Conservation (phyloP, 2,329 filamentous ascomycete species). For the Ophiostoma piceae region DNA sequence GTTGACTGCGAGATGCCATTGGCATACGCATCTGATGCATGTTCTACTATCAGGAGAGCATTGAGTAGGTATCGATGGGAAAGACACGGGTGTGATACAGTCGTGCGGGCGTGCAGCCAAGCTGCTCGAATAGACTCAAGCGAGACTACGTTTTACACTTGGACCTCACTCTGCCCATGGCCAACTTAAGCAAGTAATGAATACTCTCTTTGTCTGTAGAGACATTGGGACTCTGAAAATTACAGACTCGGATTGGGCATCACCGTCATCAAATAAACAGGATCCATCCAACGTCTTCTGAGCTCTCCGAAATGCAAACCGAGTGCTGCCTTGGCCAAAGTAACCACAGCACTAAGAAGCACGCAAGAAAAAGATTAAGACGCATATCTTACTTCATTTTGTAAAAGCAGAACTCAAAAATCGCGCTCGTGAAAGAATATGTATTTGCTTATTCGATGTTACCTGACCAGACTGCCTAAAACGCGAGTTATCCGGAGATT, state of each 20-base stretch:
- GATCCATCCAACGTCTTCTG: neutral
- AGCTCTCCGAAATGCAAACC: neutral
- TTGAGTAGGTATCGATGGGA: neutral
- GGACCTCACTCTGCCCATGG: neutral
- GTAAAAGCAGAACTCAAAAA: too few species aligned
- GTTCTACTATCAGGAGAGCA: neutral
- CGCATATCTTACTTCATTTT: too few species aligned
- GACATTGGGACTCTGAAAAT: too few species aligned
- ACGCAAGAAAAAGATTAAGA: too few species aligned
- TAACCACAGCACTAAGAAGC: neutral
- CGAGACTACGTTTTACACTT: neutral
- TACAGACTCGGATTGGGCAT: too few species aligned
- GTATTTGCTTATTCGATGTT: too few species aligned
- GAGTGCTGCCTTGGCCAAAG: neutral
- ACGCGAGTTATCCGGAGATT: too few species aligned
- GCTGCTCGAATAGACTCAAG: conserved; percentile 1
- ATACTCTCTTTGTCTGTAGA: neutral
- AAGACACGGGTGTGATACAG: neutral
- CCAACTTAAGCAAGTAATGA: neutral
- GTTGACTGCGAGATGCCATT: neutral
- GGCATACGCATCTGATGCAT: neutral
- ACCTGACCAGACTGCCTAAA: too few species aligned
- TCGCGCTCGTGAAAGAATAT: too few species aligned
- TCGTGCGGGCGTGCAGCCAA: neutral
- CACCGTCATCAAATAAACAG: neutral